A percentile compares a stretch with the other conserved stretches of the same genome.
Evolutionary conservation across 1,284 basidiomycete genomes (phyloP).

Genomic region (Pseudozyma hubeiensis): DNA sequence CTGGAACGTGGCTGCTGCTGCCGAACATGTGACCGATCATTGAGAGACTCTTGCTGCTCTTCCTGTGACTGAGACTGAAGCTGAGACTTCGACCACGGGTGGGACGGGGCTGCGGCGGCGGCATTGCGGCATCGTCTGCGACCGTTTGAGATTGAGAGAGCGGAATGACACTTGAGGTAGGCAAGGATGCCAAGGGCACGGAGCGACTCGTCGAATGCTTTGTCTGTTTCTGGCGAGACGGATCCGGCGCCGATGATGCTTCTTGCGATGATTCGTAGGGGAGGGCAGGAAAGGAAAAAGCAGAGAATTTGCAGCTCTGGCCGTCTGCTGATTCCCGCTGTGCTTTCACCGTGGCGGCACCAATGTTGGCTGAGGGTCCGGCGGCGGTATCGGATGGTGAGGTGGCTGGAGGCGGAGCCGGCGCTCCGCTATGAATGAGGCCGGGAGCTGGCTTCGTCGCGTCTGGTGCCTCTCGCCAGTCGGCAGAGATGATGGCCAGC

Average conservation of each 20-base stretch:
- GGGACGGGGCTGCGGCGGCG: conserved; percentile 15
- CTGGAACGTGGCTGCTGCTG: neutral
- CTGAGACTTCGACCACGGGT: conserved; percentile 20
- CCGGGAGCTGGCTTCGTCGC: neutral
- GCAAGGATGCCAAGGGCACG: conserved; percentile 18
- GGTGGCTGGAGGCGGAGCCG: conserved; percentile 12
- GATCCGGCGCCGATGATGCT: neutral
- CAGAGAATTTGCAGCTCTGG: conserved; percentile 10
- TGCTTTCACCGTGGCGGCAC: neutral
- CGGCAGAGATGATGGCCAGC: conserved; percentile 30
- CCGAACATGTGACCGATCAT: conserved; percentile 33
- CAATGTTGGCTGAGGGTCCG: neutral
- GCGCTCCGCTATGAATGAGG: neutral
- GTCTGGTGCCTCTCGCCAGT: conserved; percentile 3
- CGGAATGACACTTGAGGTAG: conserved; percentile 17
- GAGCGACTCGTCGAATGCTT: conserved; percentile 32
- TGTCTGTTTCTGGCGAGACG: conserved; percentile 4
- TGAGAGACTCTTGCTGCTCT: conserved; percentile 45
- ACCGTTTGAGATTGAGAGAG: conserved; percentile 1
- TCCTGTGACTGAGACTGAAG: conserved; percentile 24
- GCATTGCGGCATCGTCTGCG: neutral
- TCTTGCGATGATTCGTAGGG: conserved; percentile 13
- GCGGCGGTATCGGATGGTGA: neutral
- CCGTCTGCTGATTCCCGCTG: conserved; percentile 11
- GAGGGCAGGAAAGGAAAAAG: conserved; percentile 31